phyloP scores from a whole-genome alignment of 371 early-diverging fungal species.

The Chytridium lagenaria region DNA sequence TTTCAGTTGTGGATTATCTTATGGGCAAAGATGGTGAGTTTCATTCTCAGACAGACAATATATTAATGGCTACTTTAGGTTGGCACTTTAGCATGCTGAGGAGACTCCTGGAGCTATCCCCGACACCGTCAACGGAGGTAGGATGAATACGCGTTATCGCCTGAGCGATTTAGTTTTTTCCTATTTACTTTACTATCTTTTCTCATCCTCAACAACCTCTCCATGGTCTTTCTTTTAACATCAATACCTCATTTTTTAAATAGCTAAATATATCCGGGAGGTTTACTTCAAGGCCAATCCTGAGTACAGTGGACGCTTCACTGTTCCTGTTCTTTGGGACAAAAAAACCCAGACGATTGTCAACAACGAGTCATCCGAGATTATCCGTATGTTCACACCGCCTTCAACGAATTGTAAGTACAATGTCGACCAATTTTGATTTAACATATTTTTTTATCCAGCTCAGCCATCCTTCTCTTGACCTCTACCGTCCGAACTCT shows the following conservation, averaged over 20 bases:
- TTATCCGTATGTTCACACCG: constrained; percentile 91
- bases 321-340: constrained; percentile 77
- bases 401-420: constrained; percentile 71
- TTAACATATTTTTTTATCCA: neutral
- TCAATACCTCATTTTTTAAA: constrained; percentile 15
- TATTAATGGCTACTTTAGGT: constrained; percentile 13
- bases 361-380: constrained; percentile 95
- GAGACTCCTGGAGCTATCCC: constrained; percentile 81
- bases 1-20: constrained; percentile 85
- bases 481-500: constrained; percentile 82
- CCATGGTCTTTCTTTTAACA: neutral
- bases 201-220: no score
- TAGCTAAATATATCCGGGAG: constrained; percentile 76
- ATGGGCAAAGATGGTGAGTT: constrained; percentile 73
- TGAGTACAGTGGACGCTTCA: constrained; percentile 76
- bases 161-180: neutral
- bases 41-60: neutral
- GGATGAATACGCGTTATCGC: neutral
- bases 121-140: constrained; percentile 67
- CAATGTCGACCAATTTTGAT: neutral
- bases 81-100: constrained; percentile 69
- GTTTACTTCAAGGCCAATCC: constrained; percentile 89
- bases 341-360: constrained; percentile 92
- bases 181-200: neutral
- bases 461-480: constrained; percentile 40